Percentiles rank a stretch among this genome's conserved stretches.
Evolutionary conservation across 208 protist species (phyloP).

Genomic region (Trypanosoma platydactyli): DNA sequence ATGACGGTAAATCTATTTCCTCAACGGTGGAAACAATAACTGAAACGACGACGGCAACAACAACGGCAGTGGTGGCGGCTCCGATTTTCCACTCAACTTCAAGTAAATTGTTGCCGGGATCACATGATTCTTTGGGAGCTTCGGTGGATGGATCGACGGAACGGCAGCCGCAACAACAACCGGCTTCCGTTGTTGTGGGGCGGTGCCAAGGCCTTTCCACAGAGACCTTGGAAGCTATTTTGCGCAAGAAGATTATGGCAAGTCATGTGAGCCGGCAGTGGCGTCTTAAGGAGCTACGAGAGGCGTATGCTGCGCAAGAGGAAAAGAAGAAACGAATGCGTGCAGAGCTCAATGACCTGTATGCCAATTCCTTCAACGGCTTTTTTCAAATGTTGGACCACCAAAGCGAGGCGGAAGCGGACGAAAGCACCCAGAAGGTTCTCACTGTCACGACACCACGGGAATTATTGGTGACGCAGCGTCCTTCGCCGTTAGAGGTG

Average conservation of each 20-base stretch:
- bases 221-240: constrained; percentile 43
- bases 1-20: neutral
- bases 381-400: constrained; percentile 27
- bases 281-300: constrained; percentile 33
- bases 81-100: neutral
- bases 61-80: neutral
- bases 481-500: too few species aligned
- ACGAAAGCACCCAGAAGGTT: constrained; percentile 4
- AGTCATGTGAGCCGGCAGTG: constrained; percentile 46
- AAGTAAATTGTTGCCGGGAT: neutral
- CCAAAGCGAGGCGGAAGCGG: constrained; percentile 23
- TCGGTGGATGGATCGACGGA: neutral
- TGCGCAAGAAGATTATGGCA: constrained; percentile 51
- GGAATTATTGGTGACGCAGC: too few species aligned
- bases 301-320: constrained; percentile 34
- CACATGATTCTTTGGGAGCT: neutral
- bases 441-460: neutral
- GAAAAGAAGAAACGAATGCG: constrained; percentile 24
- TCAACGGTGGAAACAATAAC: neutral
- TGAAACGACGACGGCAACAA: neutral
- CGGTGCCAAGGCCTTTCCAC: constrained; percentile 41
- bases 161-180: neutral
- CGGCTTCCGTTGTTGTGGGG: constrained; percentile 18
- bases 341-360: constrained; percentile 51
- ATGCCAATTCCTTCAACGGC: constrained; percentile 32